These are phyloP conservation scores for Xenoacremonium recifei DNA, from an alignment of 2,329 filamentous ascomycete species.

Conservation along the genomic window DNA sequence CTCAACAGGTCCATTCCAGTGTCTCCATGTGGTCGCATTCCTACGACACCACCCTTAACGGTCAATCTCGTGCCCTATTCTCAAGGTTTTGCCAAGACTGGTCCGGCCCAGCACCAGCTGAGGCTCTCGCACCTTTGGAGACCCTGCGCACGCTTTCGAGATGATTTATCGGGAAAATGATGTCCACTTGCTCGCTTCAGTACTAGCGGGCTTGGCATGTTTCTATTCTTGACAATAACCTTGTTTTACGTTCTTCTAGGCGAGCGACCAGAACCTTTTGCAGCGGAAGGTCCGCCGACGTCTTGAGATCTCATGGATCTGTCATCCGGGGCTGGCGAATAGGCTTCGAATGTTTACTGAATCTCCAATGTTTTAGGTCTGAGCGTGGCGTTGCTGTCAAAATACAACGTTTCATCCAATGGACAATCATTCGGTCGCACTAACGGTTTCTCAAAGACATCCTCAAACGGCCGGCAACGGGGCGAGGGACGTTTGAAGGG, in stretches of 20 bases:
- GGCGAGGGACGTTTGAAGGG: too few species aligned
- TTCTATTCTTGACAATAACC: slow-evolving; percentile 18
- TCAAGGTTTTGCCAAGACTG: neutral
- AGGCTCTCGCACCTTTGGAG: slow-evolving; percentile 9
- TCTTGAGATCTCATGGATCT: neutral
- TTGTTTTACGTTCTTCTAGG: slow-evolving; percentile 8
- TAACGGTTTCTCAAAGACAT: neutral
- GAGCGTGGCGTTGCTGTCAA: neutral
- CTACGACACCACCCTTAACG: neutral
- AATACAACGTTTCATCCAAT: slow-evolving; percentile 2
- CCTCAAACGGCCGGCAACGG: neutral
- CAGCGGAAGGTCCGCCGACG: neutral
- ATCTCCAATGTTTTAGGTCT: neutral
- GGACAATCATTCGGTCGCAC: neutral
- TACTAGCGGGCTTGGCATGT: slow-evolving; percentile 14
- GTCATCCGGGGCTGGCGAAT: neutral
- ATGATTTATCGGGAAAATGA: too few species aligned
- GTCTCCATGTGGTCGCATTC: neutral
- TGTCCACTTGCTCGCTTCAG: slow-evolving; percentile 7
- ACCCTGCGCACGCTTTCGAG: slow-evolving; percentile 2
- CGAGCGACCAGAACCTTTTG: slow-evolving; percentile 3
- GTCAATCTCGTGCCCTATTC: neutral
- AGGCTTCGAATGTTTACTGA: neutral
- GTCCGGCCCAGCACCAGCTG: slow-evolving; percentile 2
- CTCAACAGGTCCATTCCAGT: neutral